phyloP scores from a whole-genome alignment of 2,329 filamentous ascomycete species.

The Stagonosporopsis chrysanthemi region DNA sequence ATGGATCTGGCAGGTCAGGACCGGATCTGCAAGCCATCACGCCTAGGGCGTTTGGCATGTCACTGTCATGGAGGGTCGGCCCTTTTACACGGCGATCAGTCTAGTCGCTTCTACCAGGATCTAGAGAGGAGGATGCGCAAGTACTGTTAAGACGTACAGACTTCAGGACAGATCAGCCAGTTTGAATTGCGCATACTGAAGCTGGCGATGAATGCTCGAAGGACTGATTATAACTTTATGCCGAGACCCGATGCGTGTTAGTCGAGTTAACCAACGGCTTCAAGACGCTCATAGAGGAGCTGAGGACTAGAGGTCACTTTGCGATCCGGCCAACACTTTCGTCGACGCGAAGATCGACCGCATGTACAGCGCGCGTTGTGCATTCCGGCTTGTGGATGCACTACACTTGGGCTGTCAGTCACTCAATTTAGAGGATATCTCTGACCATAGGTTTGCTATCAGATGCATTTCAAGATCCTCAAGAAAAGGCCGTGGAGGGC shows the following conservation, averaged over 20 bases:
- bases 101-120: background rate
- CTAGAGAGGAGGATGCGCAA: background rate
- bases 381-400: background rate
- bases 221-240: background rate
- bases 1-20: conserved; percentile 1
- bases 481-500: too few relatives aligned
- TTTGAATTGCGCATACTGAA: background rate
- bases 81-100: conserved; percentile 10
- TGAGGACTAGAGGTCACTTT: background rate
- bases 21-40: conserved; percentile 7
- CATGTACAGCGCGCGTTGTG: background rate
- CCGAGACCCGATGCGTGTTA: background rate
- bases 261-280: too few relatives aligned
- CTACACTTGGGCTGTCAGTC: background rate
- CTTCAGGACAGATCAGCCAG: too few relatives aligned
- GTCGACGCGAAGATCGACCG: too few relatives aligned
- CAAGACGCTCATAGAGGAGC: background rate
- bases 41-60: background rate
- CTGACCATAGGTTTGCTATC: too few relatives aligned
- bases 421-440: background rate
- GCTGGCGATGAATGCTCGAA: background rate
- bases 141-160: background rate
- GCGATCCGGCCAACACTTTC: too few relatives aligned
- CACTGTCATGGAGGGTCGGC: conserved; percentile 6
- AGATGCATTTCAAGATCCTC: too few relatives aligned